Percentiles rank a stretch among this genome's conserved stretches.
Conservation (phyloP, 2,329 filamentous ascomycete species). For the Cryphonectria radicalis region DNA sequence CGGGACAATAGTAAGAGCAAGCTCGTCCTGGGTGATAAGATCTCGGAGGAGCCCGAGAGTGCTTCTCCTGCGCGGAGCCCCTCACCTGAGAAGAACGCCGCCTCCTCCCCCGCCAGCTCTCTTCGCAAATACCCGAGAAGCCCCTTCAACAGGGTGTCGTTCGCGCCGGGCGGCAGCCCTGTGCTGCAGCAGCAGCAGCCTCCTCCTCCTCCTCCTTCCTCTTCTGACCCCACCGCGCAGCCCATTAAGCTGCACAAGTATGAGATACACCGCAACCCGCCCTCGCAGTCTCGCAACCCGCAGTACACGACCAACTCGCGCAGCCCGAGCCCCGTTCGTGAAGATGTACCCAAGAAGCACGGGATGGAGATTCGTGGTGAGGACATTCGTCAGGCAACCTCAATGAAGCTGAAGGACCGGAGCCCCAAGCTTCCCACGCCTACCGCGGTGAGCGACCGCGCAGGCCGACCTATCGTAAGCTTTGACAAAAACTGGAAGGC, state of each 20-base stretch:
- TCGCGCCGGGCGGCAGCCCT: conserved; percentile 51
- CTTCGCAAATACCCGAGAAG: conserved; percentile 66
- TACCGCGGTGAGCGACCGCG: conserved; percentile 86
- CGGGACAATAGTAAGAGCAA: conserved; percentile 73
- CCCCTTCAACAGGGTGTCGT: conserved; percentile 65
- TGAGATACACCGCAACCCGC: conserved; percentile 82
- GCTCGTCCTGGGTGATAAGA: conserved; percentile 76
- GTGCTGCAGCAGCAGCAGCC: too few relatives aligned
- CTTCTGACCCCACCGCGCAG: conserved; percentile 43
- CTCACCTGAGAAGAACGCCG: conserved; percentile 30
- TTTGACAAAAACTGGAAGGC: conserved; percentile 86
- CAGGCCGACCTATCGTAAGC: conserved; percentile 94
- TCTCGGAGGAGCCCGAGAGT: conserved; percentile 86
- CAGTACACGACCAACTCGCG: conserved; percentile 72
- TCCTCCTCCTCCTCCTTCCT: conserved; percentile 17
- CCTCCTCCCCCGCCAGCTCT: conserved; percentile 42
- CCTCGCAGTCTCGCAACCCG: conserved; percentile 80
- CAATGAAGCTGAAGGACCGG: conserved; percentile 84
- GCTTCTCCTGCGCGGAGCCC: conserved; percentile 36
- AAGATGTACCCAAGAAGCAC: conserved; percentile 67
- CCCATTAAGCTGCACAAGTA: conserved; percentile 48
- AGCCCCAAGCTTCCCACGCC: conserved; percentile 87
- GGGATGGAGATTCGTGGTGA: conserved; percentile 83
- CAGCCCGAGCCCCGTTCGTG: conserved; percentile 39
- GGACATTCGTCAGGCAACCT: conserved; percentile 88